Evolutionary conservation across 1,284 basidiomycete species (phyloP), one percentile per base, ranked within the genome.

Genomic region (Amylostereum areolatum): DNA sequence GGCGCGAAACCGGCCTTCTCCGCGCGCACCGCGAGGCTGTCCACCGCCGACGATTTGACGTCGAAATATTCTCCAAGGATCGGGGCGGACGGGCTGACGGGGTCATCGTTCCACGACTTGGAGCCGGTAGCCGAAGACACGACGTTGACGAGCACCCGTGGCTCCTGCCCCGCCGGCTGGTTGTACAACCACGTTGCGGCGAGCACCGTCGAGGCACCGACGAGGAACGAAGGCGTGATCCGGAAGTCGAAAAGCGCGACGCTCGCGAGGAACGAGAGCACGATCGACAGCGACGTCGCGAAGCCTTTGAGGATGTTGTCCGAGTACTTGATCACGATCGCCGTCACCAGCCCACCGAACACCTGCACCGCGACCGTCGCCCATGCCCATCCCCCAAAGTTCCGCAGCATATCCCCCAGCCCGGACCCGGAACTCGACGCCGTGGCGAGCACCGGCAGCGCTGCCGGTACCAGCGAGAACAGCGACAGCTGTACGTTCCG

Each of bases 271-370:
- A 95, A 97, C 41, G 92, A 94, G 46, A 99, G 72, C 51, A 98
- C 82, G 70, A 99, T 98, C 55, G 85, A 89, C 49, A 98, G 78
- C 55, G 86, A 90, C 0, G 95, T 97, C 6, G 96, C 96, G 61
- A 98, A 99, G 28, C 95, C 92, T 67, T 97, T 96, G 63, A 92
- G 73, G 62, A 94, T 92, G 66, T 93, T 93, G 68, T 92, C 90
- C 52, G 88, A 85, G 62, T 92, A 89, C 67, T 90, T 91, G 76
- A 91, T 91, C 48, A 91, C 88, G 6, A 91, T 61, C 2, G 95
- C 94, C 5, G 96, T 97, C 48, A 98, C 70, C 32, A 99, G 76
- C 1, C 96, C 96, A 34, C 96, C 96, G 50, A 94, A 78, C 36
- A 96, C 95, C 68, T 98, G 95, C 29, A 86, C 85, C 4, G 74